phyloP scores from a whole-genome alignment of 164 flowering plant genomes.

The Chloranthus sessilifolius region DNA sequence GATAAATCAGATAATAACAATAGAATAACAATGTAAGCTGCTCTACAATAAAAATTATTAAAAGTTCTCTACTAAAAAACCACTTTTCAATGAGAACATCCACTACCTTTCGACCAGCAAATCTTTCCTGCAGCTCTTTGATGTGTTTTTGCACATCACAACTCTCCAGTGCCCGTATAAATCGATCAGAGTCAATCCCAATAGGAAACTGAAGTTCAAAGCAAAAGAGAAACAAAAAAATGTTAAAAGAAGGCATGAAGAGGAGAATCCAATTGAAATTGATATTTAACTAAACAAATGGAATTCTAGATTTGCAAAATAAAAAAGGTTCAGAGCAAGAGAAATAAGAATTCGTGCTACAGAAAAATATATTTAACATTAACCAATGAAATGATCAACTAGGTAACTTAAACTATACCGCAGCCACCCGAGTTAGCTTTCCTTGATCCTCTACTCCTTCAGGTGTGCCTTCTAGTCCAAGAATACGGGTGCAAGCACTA shows the following conservation, averaged over 20 bases:
- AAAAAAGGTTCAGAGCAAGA: no score
- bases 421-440: slow-evolving; percentile 83
- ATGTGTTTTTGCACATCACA: slow-evolving; percentile 60
- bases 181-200: slow-evolving; percentile 93
- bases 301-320: no score
- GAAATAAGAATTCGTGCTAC: neutral
- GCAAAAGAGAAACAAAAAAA: slow-evolving; percentile 1
- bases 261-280: neutral
- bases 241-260: neutral
- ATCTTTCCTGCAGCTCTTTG: slow-evolving; percentile 63
- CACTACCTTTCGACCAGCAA: slow-evolving; percentile 80
- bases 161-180: slow-evolving; percentile 69
- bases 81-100: no score
- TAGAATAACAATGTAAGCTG: no score
- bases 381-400: neutral
- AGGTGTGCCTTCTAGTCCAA: slow-evolving; percentile 96
- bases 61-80: no score
- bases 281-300: no score
- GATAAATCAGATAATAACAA: no score
- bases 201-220: slow-evolving; percentile 65
- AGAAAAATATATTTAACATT: neutral
- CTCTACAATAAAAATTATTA: no score
- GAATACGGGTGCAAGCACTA: slow-evolving; percentile 97
- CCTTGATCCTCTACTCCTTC: slow-evolving; percentile 98
- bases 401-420: no score